These are phyloP conservation scores for Clonostachys rosea DNA, from an alignment of 2,329 filamentous ascomycete species.

Conservation along the genomic window DNA sequence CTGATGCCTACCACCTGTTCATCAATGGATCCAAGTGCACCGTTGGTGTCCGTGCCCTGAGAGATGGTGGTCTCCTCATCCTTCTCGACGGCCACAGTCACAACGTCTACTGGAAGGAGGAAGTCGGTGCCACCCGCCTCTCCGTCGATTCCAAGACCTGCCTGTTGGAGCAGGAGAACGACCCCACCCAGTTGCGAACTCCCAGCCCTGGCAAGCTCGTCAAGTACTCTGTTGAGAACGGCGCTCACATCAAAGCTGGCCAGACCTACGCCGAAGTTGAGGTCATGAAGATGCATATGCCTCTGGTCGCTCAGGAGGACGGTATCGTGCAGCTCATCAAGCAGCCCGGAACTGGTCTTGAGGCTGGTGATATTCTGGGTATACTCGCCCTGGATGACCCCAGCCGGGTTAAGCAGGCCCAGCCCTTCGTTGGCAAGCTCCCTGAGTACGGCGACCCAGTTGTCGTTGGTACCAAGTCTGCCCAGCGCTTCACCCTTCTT, in stretches of 20 bases:
- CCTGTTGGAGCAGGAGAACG: conserved; percentile 96
- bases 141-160: conserved; percentile 98
- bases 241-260: conserved; percentile 85
- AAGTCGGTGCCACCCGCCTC: conserved; percentile 89
- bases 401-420: conserved; percentile 91
- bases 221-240: conserved; percentile 95
- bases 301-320: conserved; percentile 88
- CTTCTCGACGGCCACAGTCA: conserved; percentile 89
- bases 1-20: conserved; percentile 95
- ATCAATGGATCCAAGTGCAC: conserved; percentile 98
- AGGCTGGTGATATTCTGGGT: conserved; percentile 97
- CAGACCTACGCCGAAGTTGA: conserved; percentile 96
- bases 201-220: conserved; percentile 96
- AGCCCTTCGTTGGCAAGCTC: conserved; percentile 87
- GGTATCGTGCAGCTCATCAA: conserved; percentile 98
- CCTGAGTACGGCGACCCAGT: conserved; percentile 83
- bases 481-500: conserved; percentile 78
- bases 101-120: conserved; percentile 99
- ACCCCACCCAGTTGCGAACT: conserved; percentile 92
- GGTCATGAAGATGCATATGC: conserved; percentile 99
- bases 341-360: conserved; percentile 95
- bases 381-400: conserved; percentile 95
- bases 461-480: conserved; percentile 84
- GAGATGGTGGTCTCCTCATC: conserved; percentile 89
- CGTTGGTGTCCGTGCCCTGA: conserved; percentile 86